Evolutionary conservation across 305 asterid genomes (phyloP), one percentile per base, ranked within the genome.

Genomic region (Solanum aculeatissimum): DNA sequence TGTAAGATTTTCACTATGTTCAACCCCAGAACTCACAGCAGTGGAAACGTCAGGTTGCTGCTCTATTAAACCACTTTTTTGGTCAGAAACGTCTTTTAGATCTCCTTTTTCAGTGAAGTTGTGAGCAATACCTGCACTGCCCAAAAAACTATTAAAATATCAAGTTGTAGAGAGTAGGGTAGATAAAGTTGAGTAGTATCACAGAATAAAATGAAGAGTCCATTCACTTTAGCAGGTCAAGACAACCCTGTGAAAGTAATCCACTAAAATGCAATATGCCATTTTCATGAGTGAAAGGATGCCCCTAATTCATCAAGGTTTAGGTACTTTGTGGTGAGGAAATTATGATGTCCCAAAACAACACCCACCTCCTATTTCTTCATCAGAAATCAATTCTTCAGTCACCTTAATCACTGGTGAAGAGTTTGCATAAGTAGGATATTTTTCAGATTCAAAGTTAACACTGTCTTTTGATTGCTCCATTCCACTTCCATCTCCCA

Each of bases 111-210:
- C 85, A 69, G 83, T 60, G 58, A 81, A 58, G 57, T 62, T 85
- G 43, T 79, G 21, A 84, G 75, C 79, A 86, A 58, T 71, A 85
- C 84, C 92, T 90, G 87, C 86, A 86, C 70, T n/a, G 43, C 84
- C 83, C 7, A 2, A 63, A 68, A 51, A 82, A 53, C 40, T 78
- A 35, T 29, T 19, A 58, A 29, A 38, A 13, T 23, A 35, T 45
- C 23, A 77, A 29, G 19, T 2, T 1, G 65, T 51, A 29, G 82
- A 77, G 65, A 18, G 10, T 77, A 51, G 47, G 16, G 27, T 51
- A 12, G 4, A 19, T 49, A 51, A 77, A 77, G 29, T 77, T 12
- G 14, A 47, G 23, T 25, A 47, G 13, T 23, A 74, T 29, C 42
- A 23, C 23, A 23, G 60, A 8, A 23, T 45, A 74, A 43, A 71